A percentile compares a stretch with the other conserved stretches of the same genome.
Evolutionary conservation across 2,329 filamentous ascomycete species (phyloP).

Genomic region (Calonectria pteridis): DNA sequence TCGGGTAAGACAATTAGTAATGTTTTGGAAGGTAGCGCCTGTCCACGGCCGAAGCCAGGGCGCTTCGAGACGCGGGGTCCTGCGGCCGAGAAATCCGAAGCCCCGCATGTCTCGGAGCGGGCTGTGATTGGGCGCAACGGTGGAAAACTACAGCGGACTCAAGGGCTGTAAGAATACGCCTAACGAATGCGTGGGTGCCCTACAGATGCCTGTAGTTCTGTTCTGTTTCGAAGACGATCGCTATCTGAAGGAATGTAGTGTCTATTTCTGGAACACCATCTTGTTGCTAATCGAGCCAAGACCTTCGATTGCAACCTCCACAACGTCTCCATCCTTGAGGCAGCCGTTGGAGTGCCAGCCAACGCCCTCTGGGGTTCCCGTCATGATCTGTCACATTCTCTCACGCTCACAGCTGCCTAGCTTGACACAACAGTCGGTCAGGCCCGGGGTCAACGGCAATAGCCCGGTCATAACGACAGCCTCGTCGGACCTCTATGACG

Average conservation of each 20-base stretch:
- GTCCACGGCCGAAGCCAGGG: background rate
- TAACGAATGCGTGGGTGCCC: background rate
- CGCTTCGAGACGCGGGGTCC: background rate
- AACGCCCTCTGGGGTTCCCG: constrained; percentile 13
- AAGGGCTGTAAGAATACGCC: background rate
- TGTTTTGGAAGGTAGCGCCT: too few species aligned
- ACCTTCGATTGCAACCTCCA: constrained; percentile 10
- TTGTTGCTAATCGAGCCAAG: constrained; percentile 18
- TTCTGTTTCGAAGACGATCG: background rate
- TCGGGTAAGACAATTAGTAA: too few species aligned
- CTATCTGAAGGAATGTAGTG: background rate
- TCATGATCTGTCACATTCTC: too few species aligned
- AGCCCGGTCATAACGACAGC: too few species aligned
- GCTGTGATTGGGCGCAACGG: background rate
- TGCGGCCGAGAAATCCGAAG: background rate
- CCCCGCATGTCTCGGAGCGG: background rate
- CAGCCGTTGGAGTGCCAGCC: constrained; percentile 15
- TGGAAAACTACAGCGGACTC: background rate
- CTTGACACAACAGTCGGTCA: too few species aligned
- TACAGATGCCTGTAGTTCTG: background rate
- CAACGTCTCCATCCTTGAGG: constrained; percentile 12
- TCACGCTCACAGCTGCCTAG: too few species aligned
- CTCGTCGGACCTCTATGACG: too few species aligned
- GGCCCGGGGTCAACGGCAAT: too few species aligned
- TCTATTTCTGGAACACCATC: constrained; percentile 19